phyloP scores from a whole-genome alignment of 2,329 filamentous ascomycete genomes.

The Apiospora marii region DNA sequence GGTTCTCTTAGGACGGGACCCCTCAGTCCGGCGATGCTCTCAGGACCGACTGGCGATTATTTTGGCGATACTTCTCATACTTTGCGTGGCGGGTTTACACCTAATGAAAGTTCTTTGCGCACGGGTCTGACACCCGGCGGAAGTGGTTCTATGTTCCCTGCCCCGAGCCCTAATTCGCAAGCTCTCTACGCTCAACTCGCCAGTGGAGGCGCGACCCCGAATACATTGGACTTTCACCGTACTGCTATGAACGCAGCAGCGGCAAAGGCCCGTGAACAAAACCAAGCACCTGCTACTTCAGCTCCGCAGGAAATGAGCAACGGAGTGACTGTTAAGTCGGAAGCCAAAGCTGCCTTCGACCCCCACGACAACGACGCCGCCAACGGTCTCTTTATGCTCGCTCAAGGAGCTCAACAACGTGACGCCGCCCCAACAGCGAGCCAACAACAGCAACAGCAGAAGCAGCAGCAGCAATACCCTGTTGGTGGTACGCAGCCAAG shows the following conservation, averaged over 20 bases:
- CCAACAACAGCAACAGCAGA: slow-evolving; percentile 37
- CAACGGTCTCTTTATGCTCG: slow-evolving; percentile 91
- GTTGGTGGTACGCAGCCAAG: slow-evolving; percentile 53
- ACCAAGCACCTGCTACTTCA: slow-evolving; percentile 44
- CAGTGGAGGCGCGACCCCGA: slow-evolving; percentile 84
- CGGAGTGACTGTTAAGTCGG: slow-evolving; percentile 53
- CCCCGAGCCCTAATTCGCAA: slow-evolving; percentile 85
- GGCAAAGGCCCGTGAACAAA: slow-evolving; percentile 60
- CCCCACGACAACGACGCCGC: slow-evolving; percentile 95
- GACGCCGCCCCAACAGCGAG: slow-evolving; percentile 62
- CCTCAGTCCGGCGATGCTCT: slow-evolving; percentile 95
- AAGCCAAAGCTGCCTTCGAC: slow-evolving; percentile 69
- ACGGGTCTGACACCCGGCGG: slow-evolving; percentile 94
- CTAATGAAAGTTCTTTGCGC: slow-evolving; percentile 93
- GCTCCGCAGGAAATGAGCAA: slow-evolving; percentile 60
- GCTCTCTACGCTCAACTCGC: slow-evolving; percentile 81
- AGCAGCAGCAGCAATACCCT: slow-evolving; percentile 47
- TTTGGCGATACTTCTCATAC: slow-evolving; percentile 79
- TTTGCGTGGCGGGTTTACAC: slow-evolving; percentile 86
- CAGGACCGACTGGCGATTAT: slow-evolving; percentile 85
- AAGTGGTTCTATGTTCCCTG: slow-evolving; percentile 96
- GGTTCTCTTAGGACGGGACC: slow-evolving; percentile 91
- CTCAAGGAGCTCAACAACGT: slow-evolving; percentile 67
- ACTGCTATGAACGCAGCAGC: slow-evolving; percentile 85
- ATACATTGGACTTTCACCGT: slow-evolving; percentile 92